Evolutionary conservation across 495 filamentous ascomycete species (phyloP).

Genomic region (Aspergillus wentii): DNA sequence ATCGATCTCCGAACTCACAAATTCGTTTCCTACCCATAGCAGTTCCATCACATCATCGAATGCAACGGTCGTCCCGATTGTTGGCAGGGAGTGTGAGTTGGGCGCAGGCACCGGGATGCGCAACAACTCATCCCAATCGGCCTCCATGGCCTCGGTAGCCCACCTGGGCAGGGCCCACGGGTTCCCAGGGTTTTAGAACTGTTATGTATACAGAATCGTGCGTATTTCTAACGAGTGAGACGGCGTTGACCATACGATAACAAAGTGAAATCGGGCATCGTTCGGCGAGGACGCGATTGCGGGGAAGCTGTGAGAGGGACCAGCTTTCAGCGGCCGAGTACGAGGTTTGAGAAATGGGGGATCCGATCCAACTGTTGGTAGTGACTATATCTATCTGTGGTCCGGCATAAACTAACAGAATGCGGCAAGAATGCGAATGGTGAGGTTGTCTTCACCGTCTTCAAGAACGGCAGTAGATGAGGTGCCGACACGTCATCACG

Average conservation of each 20-base stretch:
- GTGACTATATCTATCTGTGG: too few relatives aligned
- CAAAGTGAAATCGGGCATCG: slow-evolving; percentile 31
- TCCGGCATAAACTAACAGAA: too few relatives aligned
- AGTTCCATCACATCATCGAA: slow-evolving; percentile 88
- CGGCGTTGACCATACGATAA: slow-evolving; percentile 26
- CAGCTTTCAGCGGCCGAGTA: not conserved
- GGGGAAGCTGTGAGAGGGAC: slow-evolving; percentile 28
- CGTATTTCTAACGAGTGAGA: slow-evolving; percentile 8
- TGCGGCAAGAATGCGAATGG: too few relatives aligned
- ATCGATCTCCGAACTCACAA: too few relatives aligned
- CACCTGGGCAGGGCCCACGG: slow-evolving; percentile 11
- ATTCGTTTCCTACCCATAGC: slow-evolving; percentile 87
- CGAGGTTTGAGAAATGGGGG: not conserved
- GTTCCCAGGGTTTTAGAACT: not conserved
- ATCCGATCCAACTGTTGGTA: not conserved
- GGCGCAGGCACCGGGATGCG: slow-evolving; percentile 66
- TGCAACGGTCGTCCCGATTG: slow-evolving; percentile 66
- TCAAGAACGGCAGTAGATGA: slow-evolving; percentile 1
- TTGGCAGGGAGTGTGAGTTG: slow-evolving; percentile 53
- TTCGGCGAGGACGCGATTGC: slow-evolving; percentile 37
- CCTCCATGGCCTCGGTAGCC: slow-evolving; percentile 33
- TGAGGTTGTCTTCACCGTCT: too few relatives aligned
- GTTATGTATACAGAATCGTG: slow-evolving; percentile 1
- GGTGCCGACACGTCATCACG: slow-evolving; percentile 10
- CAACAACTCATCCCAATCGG: slow-evolving; percentile 58